phyloP scores from a whole-genome alignment of 2,329 filamentous ascomycete genomes.

The Clonostachys solani region DNA sequence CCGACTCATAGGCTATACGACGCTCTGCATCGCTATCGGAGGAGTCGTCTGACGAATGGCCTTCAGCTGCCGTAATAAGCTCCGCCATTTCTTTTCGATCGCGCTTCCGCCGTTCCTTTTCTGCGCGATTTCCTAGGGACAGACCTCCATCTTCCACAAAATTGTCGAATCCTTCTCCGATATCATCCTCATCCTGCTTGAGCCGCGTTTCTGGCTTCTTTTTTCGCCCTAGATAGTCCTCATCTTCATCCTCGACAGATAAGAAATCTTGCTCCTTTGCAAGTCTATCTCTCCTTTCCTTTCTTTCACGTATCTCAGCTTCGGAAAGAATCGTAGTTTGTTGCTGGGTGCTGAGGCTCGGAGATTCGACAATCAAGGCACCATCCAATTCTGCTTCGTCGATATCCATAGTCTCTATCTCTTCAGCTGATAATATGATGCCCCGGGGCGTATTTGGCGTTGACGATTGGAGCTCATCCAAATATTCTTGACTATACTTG shows the following conservation, averaged over 20 bases:
- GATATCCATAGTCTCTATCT: conserved; percentile 52
- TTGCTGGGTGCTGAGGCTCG: conserved; percentile 18
- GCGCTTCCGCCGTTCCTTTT: conserved; percentile 62
- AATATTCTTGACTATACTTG: conserved; percentile 79
- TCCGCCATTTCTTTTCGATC: conserved; percentile 77
- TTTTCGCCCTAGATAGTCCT: conserved; percentile 31
- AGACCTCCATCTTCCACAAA: conserved; percentile 83
- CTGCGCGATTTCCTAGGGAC: conserved; percentile 72
- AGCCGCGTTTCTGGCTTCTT: conserved; percentile 71
- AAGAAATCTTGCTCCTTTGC: conserved; percentile 67
- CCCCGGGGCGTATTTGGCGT: conserved; percentile 79
- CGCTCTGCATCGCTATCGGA: conserved; percentile 69
- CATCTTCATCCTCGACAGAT: conserved; percentile 51
- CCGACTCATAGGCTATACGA: conserved; percentile 79
- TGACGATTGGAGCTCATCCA: conserved; percentile 80
- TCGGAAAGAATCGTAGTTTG: conserved; percentile 67
- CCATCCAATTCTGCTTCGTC: conserved; percentile 60
- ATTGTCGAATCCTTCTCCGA: conserved; percentile 90
- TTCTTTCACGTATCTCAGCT: conserved; percentile 85
- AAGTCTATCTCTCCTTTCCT: conserved; percentile 78
- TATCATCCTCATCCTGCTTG: conserved; percentile 81
- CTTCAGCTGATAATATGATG: conserved; percentile 41
- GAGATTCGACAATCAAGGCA: conserved; percentile 57
- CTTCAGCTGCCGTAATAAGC: conserved; percentile 77
- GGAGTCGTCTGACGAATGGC: conserved; percentile 54